Base-by-base conservation (phyloP, 2,329 filamentous ascomycete genomes). In the Alternaria solani region DNA sequence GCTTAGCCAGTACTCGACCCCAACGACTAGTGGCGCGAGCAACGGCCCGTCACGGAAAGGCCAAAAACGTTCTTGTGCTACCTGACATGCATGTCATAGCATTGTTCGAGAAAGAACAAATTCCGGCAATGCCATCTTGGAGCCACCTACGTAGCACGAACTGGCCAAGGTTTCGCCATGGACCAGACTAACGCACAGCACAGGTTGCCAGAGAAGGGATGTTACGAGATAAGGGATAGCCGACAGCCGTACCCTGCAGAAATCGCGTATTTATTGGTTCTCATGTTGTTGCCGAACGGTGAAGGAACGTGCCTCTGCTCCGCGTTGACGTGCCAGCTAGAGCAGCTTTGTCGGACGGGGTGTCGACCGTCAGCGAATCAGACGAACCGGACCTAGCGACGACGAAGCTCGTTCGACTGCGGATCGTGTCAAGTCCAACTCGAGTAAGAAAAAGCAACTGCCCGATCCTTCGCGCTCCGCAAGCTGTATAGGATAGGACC, bases 11-110 rank as follows among this genome's bases (percentile, higher is more conserved):
- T 23, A 12, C 14, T 23, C 20, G 14, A 38, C 46, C 20, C 30
- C 25, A 18, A 26, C 3, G 32, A 49, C 25, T 18, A 18, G 30
- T 49, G 38, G 46, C 34, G 46, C 46, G 20, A 20, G 20, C 46
- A 49, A 49, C 46, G 46, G 46, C 46, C 46, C 46, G 46, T n/a
- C 20, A 36, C 46, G 46, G 46, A 49, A 49, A 38, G 20, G 46
- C 30, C 46, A 14, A 49, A 30, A 30, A 49, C 46, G 46, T 26
- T 49, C 23, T 20, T 38, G 46, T 26, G n/a, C 46, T 2, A 49
- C 32, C 34, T 36, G 14, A 49, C 14, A 36, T 42, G 39, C 20
- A 42, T 42, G 20, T 49, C 46, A 38, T 49, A 20, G 14, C 6
- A 18, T 38, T 49, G 14, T 7, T 34, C 12, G n/a, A 11, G 46